Percentiles rank a stretch among this genome's conserved stretches.
Conservation (phyloP, 164 flowering plant species). For the Magnolia kwangsiensis region DNA sequence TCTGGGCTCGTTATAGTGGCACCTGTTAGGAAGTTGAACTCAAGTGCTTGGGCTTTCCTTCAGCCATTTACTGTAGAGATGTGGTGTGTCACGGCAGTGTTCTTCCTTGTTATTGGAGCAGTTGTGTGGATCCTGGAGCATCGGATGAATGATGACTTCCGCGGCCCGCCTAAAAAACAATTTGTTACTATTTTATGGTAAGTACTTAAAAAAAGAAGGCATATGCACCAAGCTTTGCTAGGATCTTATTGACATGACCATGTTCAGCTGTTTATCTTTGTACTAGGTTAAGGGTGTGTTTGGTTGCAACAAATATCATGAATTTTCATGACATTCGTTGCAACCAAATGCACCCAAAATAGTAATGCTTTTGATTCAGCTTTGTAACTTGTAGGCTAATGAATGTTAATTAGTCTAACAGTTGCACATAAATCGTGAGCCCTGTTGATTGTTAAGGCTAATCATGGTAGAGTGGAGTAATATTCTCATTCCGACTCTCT, state of each 20-base stretch:
- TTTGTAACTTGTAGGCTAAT: no score
- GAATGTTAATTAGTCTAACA: no score
- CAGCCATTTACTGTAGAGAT: conserved; percentile 59
- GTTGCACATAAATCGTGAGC: no score
- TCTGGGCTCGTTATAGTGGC: conserved; percentile 90
- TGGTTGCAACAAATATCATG: background rate
- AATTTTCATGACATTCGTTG: no score
- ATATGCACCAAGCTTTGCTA: background rate
- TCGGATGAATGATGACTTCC: conserved; percentile 38
- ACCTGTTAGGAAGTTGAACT: conserved; percentile 42
- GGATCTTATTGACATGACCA: background rate
- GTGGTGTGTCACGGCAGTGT: conserved; percentile 64
- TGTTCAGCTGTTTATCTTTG: background rate
- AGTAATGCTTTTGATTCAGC: no score
- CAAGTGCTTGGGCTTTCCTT: conserved; percentile 74
- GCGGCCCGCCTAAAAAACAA: conserved; percentile 38
- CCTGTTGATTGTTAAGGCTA: no score
- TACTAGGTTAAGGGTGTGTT: background rate
- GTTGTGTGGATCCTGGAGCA: conserved; percentile 44
- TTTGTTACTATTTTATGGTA: conserved; percentile 30
- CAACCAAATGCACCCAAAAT: no score
- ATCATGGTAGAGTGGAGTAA: background rate
- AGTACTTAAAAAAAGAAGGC: conserved; percentile 5
- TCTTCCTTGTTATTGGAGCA: conserved; percentile 49
- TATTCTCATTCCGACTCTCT: background rate